These are phyloP conservation scores for Thielaviopsis ethacetica DNA, from an alignment of 2,329 filamentous ascomycete genomes.

Conservation along the genomic window DNA sequence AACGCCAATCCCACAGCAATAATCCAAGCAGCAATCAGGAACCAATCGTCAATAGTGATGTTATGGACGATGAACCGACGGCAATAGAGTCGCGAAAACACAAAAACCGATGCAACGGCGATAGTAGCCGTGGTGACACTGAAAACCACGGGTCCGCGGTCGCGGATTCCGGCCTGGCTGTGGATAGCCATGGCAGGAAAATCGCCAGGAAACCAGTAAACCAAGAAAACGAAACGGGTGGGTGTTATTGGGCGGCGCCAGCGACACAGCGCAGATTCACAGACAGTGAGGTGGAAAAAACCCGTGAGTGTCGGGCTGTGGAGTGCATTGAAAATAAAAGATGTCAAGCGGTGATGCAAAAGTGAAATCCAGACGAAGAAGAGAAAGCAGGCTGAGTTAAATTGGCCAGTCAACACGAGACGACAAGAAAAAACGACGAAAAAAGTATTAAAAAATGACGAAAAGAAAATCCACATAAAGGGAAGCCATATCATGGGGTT, in stretches of 20 bases:
- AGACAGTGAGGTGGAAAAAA: not conserved
- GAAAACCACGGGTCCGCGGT: conserved; percentile 46
- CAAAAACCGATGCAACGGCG: conserved; percentile 55
- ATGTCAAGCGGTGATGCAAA: not conserved
- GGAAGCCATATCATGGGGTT: no score
- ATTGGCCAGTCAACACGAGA: no score
- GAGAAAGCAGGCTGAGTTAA: no score
- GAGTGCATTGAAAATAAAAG: not conserved
- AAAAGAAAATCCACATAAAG: no score
- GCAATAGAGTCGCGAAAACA: conserved; percentile 56
- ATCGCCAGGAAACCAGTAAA: not conserved
- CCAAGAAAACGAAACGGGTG: not conserved
- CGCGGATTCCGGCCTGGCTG: conserved; percentile 18
- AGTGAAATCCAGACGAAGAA: no score
- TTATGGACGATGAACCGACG: conserved; percentile 56
- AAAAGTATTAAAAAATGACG: no score
- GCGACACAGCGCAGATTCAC: not conserved
- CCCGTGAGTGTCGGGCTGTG: not conserved
- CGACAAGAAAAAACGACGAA: no score
- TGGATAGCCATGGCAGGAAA: conserved; percentile 4
- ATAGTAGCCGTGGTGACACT: conserved; percentile 55
- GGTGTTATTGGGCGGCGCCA: not conserved
- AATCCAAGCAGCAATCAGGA: conserved; percentile 66
- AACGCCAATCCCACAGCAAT: conserved; percentile 52
- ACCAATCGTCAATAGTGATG: conserved; percentile 61